Percentiles rank a stretch among this genome's conserved stretches.
These are phyloP conservation scores for Pleomassaria siparia DNA, from an alignment of 2,329 filamentous ascomycete species.

Conservation along the genomic window DNA sequence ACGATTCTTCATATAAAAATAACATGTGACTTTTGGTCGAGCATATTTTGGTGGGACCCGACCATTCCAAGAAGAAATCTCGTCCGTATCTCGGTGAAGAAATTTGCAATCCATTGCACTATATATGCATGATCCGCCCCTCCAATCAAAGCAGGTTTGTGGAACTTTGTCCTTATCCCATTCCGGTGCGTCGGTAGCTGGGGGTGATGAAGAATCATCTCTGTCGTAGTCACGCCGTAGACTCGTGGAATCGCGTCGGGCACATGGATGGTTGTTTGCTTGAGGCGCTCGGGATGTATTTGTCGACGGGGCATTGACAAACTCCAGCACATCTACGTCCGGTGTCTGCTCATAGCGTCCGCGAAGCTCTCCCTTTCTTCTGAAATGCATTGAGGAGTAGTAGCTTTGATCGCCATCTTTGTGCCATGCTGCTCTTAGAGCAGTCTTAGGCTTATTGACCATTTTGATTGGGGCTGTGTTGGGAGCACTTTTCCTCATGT, in stretches of 20 bases:
- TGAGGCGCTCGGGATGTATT: background rate
- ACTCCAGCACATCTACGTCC: constrained; percentile 23
- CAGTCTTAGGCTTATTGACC: constrained; percentile 23
- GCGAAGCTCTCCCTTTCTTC: constrained; percentile 21
- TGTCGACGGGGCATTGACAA: constrained; percentile 24
- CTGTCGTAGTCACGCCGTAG: constrained; percentile 11
- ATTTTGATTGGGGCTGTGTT: constrained; percentile 23
- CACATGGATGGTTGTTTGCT: constrained; percentile 21
- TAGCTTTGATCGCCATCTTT: constrained; percentile 12
- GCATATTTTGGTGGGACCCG: constrained; percentile 28
- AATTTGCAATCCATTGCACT: constrained; percentile 23
- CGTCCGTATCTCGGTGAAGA: constrained; percentile 27
- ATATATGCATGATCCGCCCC: constrained; percentile 23
- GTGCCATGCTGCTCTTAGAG: constrained; percentile 13
- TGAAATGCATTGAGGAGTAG: constrained; percentile 20
- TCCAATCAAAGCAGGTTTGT: constrained; percentile 32
- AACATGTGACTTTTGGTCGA: constrained; percentile 31
- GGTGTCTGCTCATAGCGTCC: constrained; percentile 27
- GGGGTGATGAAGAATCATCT: background rate
- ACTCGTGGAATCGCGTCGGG: constrained; percentile 22
- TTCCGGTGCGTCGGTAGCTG: constrained; percentile 4
- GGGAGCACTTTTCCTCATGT: constrained; percentile 2
- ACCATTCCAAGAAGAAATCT: constrained; percentile 17
- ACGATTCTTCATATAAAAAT: constrained; percentile 23
- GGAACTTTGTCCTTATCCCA: constrained; percentile 32